Evolutionary conservation across 257 asterid species (phyloP).

Genomic region (Leonotis leonurus): DNA sequence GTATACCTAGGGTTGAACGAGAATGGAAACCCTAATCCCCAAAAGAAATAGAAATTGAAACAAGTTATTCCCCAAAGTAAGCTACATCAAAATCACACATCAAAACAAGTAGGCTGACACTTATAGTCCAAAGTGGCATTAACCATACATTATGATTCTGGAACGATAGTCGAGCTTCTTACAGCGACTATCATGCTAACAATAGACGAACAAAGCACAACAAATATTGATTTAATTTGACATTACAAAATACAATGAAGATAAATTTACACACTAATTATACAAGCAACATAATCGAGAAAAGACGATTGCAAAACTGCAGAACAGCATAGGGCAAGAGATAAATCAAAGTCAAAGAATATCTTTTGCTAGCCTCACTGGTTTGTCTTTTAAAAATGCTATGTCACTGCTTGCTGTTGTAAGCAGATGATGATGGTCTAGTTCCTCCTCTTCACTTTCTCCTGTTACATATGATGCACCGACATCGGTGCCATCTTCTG

Average conservation of each 20-base stretch:
- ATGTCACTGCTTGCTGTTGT: constrained; percentile 51
- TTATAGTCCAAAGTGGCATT: background rate
- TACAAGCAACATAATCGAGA: constrained; percentile 14
- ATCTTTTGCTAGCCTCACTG: constrained; percentile 71
- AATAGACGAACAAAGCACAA: constrained; percentile 12
- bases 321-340: no score
- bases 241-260: constrained; percentile 8
- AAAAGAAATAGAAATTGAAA: background rate
- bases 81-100: background rate
- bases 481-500: constrained; percentile 51
- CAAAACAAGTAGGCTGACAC: background rate
- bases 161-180: constrained; percentile 1
- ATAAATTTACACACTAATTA: constrained; percentile 22
- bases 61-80: background rate
- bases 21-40: no score
- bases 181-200: background rate
- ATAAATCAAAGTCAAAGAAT: constrained; percentile 32
- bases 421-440: constrained; percentile 69
- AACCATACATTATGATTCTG: background rate
- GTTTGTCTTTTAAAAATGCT: constrained; percentile 70
- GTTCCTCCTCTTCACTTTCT: constrained; percentile 53
- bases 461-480: constrained; percentile 35
- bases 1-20: no score
- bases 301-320: no score
- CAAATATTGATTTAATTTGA: constrained; percentile 13